These are phyloP conservation scores for Ogataea zsoltii DNA, from an alignment of 805 yeast species.

Conservation along the genomic window DNA sequence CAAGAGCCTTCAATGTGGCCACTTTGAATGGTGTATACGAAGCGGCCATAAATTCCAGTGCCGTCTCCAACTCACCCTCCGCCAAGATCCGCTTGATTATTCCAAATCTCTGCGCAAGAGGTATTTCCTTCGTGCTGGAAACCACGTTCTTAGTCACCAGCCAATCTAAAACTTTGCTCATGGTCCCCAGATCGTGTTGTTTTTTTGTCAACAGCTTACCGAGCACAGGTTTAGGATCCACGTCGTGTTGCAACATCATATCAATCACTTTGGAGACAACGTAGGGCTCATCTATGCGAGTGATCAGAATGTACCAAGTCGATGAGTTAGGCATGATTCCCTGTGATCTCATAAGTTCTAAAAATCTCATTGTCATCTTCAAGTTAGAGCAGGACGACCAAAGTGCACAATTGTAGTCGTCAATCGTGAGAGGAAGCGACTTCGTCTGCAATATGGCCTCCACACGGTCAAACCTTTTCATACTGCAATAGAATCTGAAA, in stretches of 20 bases:
- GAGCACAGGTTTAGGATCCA: neutral
- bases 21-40: neutral
- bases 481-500: neutral
- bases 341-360: neutral
- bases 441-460: neutral
- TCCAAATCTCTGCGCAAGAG: neutral
- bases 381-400: neutral
- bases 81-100: neutral
- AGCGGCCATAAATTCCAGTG: neutral
- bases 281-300: neutral
- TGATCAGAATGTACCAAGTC: constrained; percentile 2
- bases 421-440: neutral
- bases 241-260: neutral
- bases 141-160: neutral
- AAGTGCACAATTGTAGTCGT: constrained; percentile 2
- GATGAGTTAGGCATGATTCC: constrained; percentile 3
- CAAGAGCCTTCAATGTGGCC: neutral
- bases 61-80: neutral
- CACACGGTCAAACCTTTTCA: neutral
- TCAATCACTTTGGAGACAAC: neutral
- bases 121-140: neutral
- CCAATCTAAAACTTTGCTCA: constrained; percentile 1
- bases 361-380: neutral
- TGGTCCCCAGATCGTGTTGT: neutral
- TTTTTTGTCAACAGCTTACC: neutral